phyloP scores from a whole-genome alignment of 306 rosid species.

The Delonix regia region DNA sequence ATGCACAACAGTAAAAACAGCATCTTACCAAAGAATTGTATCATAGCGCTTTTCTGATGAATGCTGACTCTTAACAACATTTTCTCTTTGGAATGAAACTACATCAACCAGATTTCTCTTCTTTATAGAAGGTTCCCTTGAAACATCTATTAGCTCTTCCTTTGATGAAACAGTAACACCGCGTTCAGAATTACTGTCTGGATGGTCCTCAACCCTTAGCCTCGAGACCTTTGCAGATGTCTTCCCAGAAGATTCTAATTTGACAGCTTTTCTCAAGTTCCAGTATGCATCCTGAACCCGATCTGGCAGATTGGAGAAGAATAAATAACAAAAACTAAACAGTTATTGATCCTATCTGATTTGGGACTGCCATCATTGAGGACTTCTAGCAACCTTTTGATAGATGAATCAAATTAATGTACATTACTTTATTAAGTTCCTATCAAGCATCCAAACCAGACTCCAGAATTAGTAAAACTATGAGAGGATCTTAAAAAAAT shows the following conservation, averaged over 20 bases:
- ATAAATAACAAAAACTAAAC: conserved; percentile 6
- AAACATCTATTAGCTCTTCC: conserved; percentile 40
- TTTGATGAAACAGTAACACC: conserved; percentile 34
- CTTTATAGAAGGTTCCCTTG: conserved; percentile 38
- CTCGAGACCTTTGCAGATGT: conserved; percentile 43
- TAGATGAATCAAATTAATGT: conserved; percentile 1
- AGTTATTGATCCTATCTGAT: conserved; percentile 5
- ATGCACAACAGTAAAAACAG: conserved; percentile 4
- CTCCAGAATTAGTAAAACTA: not conserved
- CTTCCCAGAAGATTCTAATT: conserved; percentile 44
- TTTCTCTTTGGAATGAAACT: conserved; percentile 74
- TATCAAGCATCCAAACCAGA: not conserved
- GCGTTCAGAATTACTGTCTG: conserved; percentile 37
- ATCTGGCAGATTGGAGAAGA: conserved; percentile 51
- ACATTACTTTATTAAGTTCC: conserved; percentile 24
- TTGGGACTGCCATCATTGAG: conserved; percentile 12
- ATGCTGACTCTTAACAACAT: conserved; percentile 60
- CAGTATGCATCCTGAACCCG: conserved; percentile 74
- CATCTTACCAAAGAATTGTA: conserved; percentile 78
- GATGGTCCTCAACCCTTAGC: conserved; percentile 40
- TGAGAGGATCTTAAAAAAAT: not conserved
- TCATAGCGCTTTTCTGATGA: conserved; percentile 66
- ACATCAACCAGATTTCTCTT: conserved; percentile 47
- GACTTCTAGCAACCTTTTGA: conserved; percentile 8
- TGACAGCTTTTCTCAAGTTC: conserved; percentile 63